phyloP scores from a whole-genome alignment of 1,284 basidiomycete species.

The Schizophyllum amplum region DNA sequence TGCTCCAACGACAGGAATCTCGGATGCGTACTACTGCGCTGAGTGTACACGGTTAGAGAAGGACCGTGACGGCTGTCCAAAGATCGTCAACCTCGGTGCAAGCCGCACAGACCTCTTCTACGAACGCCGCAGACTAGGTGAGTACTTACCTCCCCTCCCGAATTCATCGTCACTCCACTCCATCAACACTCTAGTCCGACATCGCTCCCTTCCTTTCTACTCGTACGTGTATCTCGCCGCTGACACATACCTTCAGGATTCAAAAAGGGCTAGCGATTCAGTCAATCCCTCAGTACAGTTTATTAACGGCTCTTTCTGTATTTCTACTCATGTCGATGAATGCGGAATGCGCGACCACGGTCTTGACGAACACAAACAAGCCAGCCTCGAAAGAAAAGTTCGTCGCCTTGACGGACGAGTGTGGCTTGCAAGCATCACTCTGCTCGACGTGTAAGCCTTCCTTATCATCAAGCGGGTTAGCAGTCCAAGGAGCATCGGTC shows the following conservation, averaged over 20 bases:
- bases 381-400: no score
- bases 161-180: conserved; percentile 6
- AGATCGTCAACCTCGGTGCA: conserved; percentile 94
- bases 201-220: neutral
- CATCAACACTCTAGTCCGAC: conserved; percentile 17
- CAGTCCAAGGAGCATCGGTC: no score
- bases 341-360: no score
- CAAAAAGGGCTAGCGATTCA: neutral
- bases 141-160: conserved; percentile 14
- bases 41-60: conserved; percentile 97
- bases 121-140: conserved; percentile 72
- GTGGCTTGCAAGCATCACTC: no score
- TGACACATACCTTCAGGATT: neutral
- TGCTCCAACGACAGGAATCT: conserved; percentile 59
- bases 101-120: conserved; percentile 87
- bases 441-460: no score
- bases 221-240: neutral
- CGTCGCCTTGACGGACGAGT: no score
- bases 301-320: no score
- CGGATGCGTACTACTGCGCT: conserved; percentile 95
- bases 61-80: conserved; percentile 96
- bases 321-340: no score
- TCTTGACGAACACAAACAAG: no score
- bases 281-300: no score
- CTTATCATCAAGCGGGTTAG: no score